Evolutionary conservation across 176 grass and related monocot genomes (phyloP).

Genomic region (Eragrostis nindensis): DNA sequence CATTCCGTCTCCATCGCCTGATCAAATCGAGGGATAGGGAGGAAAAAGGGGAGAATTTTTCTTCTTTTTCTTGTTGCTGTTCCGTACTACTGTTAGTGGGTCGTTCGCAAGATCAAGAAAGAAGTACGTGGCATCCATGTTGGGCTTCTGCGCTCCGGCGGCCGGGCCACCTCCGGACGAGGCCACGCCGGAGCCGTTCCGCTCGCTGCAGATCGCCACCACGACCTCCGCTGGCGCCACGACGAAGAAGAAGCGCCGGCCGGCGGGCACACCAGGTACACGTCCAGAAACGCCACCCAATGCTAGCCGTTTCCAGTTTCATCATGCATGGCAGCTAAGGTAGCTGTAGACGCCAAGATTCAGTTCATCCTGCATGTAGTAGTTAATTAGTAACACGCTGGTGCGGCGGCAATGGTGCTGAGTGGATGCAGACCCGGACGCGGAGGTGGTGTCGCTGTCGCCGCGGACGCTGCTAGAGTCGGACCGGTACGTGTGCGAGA

Average conservation of each 20-base stretch:
- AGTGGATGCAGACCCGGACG: slow-evolving; percentile 76
- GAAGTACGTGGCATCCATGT: slow-evolving; percentile 41
- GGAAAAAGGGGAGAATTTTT: slow-evolving; percentile 17
- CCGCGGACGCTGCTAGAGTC: slow-evolving; percentile 96
- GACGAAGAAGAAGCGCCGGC: slow-evolving; percentile 80
- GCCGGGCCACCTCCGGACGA: slow-evolving; percentile 22
- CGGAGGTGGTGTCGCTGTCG: slow-evolving; percentile 95
- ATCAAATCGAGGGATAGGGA: slow-evolving; percentile 8
- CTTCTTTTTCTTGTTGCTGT: neutral
- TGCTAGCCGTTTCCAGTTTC: neutral
- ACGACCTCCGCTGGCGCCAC: slow-evolving; percentile 12
- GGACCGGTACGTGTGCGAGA: slow-evolving; percentile 97
- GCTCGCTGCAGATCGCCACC: slow-evolving; percentile 54
- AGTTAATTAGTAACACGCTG: neutral
- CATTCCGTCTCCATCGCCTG: slow-evolving; percentile 15
- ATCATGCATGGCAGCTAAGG: slow-evolving; percentile 18
- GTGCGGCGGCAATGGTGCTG: neutral
- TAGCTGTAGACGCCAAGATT: neutral
- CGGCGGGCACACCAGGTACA: slow-evolving; percentile 89
- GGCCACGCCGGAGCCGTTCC: slow-evolving; percentile 44
- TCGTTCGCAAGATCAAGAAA: slow-evolving; percentile 19
- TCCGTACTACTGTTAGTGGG: neutral
- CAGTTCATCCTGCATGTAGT: slow-evolving; percentile 21
- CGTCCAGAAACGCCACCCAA: neutral
- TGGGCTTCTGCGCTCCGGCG: slow-evolving; percentile 44